Evolutionary conservation across 371 early-diverging fungal genomes (phyloP), one percentile per base, ranked within the genome.

Genomic region (Capillidium heterosporum): DNA sequence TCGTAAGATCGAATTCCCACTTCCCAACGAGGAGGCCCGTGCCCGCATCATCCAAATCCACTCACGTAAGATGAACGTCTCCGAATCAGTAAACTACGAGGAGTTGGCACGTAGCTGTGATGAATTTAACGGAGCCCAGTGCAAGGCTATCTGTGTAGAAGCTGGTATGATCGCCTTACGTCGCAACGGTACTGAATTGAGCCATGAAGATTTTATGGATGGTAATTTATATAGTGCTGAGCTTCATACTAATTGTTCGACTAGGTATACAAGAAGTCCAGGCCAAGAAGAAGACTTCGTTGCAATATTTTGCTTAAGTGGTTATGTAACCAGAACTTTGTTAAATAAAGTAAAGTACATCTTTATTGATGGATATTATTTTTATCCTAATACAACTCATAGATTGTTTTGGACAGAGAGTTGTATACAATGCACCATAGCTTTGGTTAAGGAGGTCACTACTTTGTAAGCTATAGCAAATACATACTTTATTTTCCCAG

Each of bases 61-160:
- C 71, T 91, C 99, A 26, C 84, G 99, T 62, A 99, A 98, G 72
- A 99, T 99, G 99, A 91, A 84, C 40, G 89, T 98, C 35, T 77
- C 80, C 21, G 68, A 78, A n/a, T 84, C 92, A 68, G 97, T 99
- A 59, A 97, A 99, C 77, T 99, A 91, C 80, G 98, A 96, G 32
- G 99, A 99, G 73, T 75, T 99, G 54, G 89, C 99, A 1, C 72
- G 99, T 57, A 85, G 85, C 52, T 98, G 99, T 65, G 99, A 99
- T 64, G 99, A 99, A 65, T 99, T 99, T 67, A 99, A 98, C 64
- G 99, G 99, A 39, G 99, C 99, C 39, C 99, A 99, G 70, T 95
- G 94, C 77, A 99, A 99, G 71, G 99, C 99, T 40, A 87, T 99
- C 35, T 99, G 99, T 73, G 97, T 98, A 48, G 98, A 98, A 71